phyloP scores from a whole-genome alignment of 768 basidiomycete species.

The Boletus speciosus region DNA sequence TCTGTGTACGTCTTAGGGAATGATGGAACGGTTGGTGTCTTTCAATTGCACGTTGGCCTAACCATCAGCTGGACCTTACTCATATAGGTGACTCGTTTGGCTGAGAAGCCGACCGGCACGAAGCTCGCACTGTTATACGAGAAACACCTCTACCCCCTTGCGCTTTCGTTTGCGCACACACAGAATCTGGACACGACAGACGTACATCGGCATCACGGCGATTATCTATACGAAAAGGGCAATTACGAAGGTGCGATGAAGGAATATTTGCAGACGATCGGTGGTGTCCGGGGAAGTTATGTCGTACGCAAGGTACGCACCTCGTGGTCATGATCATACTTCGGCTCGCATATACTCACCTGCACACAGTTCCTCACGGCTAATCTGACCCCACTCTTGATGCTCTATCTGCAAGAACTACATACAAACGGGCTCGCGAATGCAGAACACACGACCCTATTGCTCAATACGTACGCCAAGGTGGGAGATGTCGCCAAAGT shows the following conservation, averaged over 20 bases:
- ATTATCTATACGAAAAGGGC: slow-evolving; percentile 84
- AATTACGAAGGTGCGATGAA: slow-evolving; percentile 94
- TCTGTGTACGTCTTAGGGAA: slow-evolving; percentile 75
- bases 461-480: slow-evolving; percentile 97
- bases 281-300: slow-evolving; percentile 87
- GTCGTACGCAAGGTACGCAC: slow-evolving; percentile 86
- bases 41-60: neutral
- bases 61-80: neutral
- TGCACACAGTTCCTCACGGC: slow-evolving; percentile 83
- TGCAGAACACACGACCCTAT: slow-evolving; percentile 92
- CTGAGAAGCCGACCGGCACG: slow-evolving; percentile 77
- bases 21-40: slow-evolving; percentile 62
- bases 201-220: slow-evolving; percentile 87
- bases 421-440: slow-evolving; percentile 89
- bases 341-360: slow-evolving; percentile 6
- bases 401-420: slow-evolving; percentile 92
- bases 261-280: slow-evolving; percentile 89
- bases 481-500: slow-evolving; percentile 86
- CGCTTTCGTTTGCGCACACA: slow-evolving; percentile 78
- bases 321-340: neutral
- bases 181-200: slow-evolving; percentile 83
- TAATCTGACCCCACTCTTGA: slow-evolving; percentile 92
- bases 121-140: slow-evolving; percentile 86
- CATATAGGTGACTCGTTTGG: slow-evolving; percentile 56
- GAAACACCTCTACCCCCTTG: slow-evolving; percentile 73